phyloP scores from a whole-genome alignment of 129 eudicot species.

The Apium graveolens region DNA sequence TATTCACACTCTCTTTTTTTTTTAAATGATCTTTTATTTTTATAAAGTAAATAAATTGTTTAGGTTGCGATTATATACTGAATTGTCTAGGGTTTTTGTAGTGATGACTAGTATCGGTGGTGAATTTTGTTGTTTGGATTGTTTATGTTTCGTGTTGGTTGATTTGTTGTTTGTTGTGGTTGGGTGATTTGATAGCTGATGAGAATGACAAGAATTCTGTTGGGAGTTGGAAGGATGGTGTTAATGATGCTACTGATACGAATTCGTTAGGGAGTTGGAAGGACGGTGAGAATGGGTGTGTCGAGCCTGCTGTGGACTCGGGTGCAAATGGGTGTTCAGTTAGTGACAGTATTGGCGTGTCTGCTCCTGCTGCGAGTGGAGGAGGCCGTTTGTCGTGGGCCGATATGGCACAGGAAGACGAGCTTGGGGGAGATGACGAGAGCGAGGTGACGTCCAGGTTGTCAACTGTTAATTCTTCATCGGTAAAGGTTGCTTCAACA shows the following conservation, averaged over 20 bases:
- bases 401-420: slow-evolving; percentile 88
- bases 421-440: slow-evolving; percentile 60
- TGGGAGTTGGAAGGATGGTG: slow-evolving; percentile 22
- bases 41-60: no score
- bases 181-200: slow-evolving; percentile 13
- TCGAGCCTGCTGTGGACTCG: slow-evolving; percentile 42
- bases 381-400: slow-evolving; percentile 79
- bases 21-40: no score
- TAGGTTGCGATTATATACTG: no score
- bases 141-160: not conserved
- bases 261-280: slow-evolving; percentile 38
- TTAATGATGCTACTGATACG: slow-evolving; percentile 24
- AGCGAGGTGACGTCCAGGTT: slow-evolving; percentile 24
- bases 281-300: slow-evolving; percentile 35
- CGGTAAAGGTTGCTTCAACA: slow-evolving; percentile 32
- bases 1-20: no score
- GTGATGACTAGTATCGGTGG: not conserved
- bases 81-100: not conserved
- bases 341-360: slow-evolving; percentile 13
- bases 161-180: slow-evolving; percentile 6
- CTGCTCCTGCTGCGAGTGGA: not conserved
- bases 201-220: slow-evolving; percentile 14
- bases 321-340: slow-evolving; percentile 20
- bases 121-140: not conserved
- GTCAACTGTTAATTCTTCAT: slow-evolving; percentile 12